Base-by-base conservation (phyloP, 2,329 filamentous ascomycete genomes). In the Biscogniauxia sp. region DNA sequence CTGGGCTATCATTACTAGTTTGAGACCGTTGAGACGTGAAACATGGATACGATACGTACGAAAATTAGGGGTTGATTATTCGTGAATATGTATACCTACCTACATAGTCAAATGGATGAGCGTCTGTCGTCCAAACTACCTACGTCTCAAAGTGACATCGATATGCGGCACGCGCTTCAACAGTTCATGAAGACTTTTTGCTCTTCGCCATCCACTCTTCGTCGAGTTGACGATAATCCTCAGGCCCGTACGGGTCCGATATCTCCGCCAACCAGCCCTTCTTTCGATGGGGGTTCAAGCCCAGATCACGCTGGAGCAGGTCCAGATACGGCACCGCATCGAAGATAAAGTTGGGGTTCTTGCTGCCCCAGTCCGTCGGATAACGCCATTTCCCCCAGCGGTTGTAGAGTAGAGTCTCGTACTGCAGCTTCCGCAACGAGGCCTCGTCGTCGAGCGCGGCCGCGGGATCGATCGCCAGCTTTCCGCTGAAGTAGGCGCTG, bases 271-370 rank as follows among this genome's bases (percentile, higher is more conserved):
- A 68, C 68, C 75, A 78, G 0, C 83, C 80, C 59, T 79, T 74
- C 76, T 89, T 89, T 37, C 85, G 76, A 64, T 82, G 78, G 15
- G 77, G 76, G 19, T 80, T 76, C 58, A 93, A 73, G 0, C 85
- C 88, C 59, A 93, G 68, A 72, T 94, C 90, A 4, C 77, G 75
- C 61, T 91, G 71, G 69, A 94, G 72, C 69, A 88, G 69, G 73
- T 93, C 90, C 19, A 92, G 72, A 61, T 92, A 95, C 3, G 89
- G 89, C 57, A 94, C 72, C 0, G 83, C 83, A 72, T 95, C 91
- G 69, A 94, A 93, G 19, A 91, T 87, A 65, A 93, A 88, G 71
- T 91, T 89, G 0, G 88, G 88, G 60, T 82, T 79, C 69, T 79
- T 81, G 49, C 77, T 79, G 1, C 89, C 89, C 68, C 85, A 87